Conservation (phyloP, 1,284 basidiomycete species). For the Tilletiaria anomala region DNA sequence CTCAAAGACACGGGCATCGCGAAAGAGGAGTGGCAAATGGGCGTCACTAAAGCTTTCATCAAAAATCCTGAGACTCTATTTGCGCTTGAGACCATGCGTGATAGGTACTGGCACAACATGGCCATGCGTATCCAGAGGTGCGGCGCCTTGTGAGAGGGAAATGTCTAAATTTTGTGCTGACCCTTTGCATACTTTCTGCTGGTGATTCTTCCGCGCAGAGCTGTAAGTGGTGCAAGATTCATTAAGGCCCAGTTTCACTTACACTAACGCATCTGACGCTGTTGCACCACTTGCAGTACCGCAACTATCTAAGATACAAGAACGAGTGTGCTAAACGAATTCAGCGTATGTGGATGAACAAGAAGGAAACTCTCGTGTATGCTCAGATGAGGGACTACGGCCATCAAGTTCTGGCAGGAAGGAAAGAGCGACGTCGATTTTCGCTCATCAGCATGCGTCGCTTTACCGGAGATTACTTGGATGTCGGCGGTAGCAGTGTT, state of each 20-base stretch:
- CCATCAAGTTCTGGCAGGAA: slow-evolving; percentile 72
- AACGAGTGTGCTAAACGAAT: slow-evolving; percentile 88
- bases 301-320: slow-evolving; percentile 88
- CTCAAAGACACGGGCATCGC: slow-evolving; percentile 87
- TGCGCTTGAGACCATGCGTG: slow-evolving; percentile 94
- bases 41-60: slow-evolving; percentile 95
- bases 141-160: no score
- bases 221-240: no score
- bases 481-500: slow-evolving; percentile 51
- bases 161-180: no score
- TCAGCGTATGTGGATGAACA: slow-evolving; percentile 96
- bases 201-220: no score
- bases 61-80: slow-evolving; percentile 99
- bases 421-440: slow-evolving; percentile 87
- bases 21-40: slow-evolving; percentile 98
- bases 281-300: no score
- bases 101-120: slow-evolving; percentile 99
- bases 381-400: slow-evolving; percentile 82
- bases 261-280: no score
- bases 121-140: slow-evolving; percentile 85
- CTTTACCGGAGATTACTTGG: slow-evolving; percentile 93
- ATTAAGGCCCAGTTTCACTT: no score
- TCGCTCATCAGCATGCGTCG: slow-evolving; percentile 85
- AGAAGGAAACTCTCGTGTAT: slow-evolving; percentile 82
- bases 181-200: no score